Evolutionary conservation across 2,329 filamentous ascomycete genomes (phyloP), one percentile per base, ranked within the genome.

Genomic region (Neopestalotiopsis sp.): DNA sequence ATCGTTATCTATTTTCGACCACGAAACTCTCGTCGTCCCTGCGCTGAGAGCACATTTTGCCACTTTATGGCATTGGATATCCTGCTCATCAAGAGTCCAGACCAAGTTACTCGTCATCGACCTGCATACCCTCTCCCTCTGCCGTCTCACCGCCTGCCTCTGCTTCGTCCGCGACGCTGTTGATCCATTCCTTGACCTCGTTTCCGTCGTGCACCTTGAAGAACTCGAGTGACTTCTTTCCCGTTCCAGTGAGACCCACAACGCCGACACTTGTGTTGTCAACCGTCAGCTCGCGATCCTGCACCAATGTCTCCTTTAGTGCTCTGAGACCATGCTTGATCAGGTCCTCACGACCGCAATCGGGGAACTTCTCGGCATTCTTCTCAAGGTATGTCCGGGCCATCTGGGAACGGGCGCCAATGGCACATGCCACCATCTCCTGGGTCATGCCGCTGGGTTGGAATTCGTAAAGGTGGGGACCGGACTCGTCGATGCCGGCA

Each of bases 401-500:
- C 94, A 98, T 98, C 86, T 99, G 96, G 81, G 92, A 96, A 76
- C 96, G 89, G 62, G 96, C 96, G 66, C 96, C 96, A 80, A 99
- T 99, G 69, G 95, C 95, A 79, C 95, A 98, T 30, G 96, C 96
- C 64, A 93, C 81, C 94, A 98, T 98, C 88, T 99, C 96, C 79
- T 98, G 93, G 76, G 94, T 98, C 88, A 98, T 92, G 62, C 96
- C 96, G 67, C 90, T 94, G 12, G 96, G 96, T 84, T 98, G 95
- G 87, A 99, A 99, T 84, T 99, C 96, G 84, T 97, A 99, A 72
- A 99, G 89, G 84, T 99, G 96, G 53, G 96, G 94, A 34, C 96
- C 96, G 63, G 92, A 91, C 78, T 97, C 94, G 81, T 99, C 96
- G 67, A 98, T 94, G 72, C 96, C 96, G 1, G 95, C 94, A 66